phyloP scores from a whole-genome alignment of 1,139 yeast genomes.

The Yarrowia galli region DNA sequence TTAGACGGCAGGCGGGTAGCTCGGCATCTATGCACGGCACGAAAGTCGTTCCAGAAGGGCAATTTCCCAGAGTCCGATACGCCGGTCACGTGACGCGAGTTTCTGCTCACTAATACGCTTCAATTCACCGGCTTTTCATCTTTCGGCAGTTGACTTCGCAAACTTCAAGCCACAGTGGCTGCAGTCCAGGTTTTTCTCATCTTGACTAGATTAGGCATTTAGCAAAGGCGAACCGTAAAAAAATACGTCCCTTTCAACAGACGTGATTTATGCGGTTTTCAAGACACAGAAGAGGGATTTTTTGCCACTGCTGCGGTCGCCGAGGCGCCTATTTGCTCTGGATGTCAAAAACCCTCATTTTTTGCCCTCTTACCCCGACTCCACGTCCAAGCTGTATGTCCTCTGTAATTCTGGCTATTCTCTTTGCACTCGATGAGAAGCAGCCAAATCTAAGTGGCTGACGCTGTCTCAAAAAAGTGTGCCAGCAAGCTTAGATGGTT shows the following conservation, averaged over 20 bases:
- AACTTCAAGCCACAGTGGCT: slow-evolving; percentile 34
- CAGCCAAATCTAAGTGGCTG: slow-evolving; percentile 14
- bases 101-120: neutral
- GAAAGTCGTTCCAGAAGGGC: neutral
- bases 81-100: neutral
- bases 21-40: slow-evolving; percentile 18
- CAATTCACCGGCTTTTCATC: no score
- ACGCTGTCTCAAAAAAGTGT: neutral
- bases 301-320: neutral
- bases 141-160: neutral
- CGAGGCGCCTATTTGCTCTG: neutral
- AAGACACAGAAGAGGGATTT: neutral
- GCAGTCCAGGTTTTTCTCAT: neutral
- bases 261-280: neutral
- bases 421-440: neutral
- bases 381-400: neutral
- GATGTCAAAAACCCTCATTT: neutral
- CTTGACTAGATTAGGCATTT: neutral
- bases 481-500: slow-evolving; percentile 5
- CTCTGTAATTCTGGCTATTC: neutral
- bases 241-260: neutral
- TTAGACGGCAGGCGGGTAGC: neutral
- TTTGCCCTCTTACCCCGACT: neutral
- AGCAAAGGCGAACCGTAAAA: neutral
- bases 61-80: neutral